Evolutionary conservation across 1,284 basidiomycete species (phyloP).

Genomic region (Ganoderma sinense): DNA sequence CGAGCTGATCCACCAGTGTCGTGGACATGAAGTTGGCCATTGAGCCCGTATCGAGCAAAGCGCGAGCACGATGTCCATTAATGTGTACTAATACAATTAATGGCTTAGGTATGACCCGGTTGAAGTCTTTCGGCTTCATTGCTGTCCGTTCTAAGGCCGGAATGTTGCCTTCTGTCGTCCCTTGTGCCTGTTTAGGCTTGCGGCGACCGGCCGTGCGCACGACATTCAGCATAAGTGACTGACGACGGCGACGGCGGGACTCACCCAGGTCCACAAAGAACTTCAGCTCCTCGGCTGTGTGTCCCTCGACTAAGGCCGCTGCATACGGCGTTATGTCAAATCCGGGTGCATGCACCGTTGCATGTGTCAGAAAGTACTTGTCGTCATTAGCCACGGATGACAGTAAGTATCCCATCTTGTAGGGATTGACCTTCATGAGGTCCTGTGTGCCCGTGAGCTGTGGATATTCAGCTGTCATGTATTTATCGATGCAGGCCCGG

Average conservation of each 20-base stretch:
- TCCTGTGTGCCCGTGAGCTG: background rate
- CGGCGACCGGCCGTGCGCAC: too few species aligned
- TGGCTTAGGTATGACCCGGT: slow-evolving; percentile 10
- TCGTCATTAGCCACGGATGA: too few species aligned
- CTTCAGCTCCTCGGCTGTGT: too few species aligned
- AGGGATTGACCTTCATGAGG: background rate
- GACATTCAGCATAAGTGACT: too few species aligned
- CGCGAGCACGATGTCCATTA: slow-evolving; percentile 4
- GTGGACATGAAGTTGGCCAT: slow-evolving; percentile 22
- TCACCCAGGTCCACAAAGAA: too few species aligned
- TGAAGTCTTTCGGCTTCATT: slow-evolving; percentile 33
- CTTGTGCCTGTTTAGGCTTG: too few species aligned
- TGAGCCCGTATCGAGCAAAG: slow-evolving; percentile 20
- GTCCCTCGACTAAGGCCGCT: too few species aligned
- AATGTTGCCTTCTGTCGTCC: background rate
- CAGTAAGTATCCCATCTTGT: background rate
- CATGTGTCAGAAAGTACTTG: too few species aligned
- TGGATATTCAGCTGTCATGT: background rate
- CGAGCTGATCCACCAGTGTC: slow-evolving; percentile 14
- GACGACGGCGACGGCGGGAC: too few species aligned
- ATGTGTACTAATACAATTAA: slow-evolving; percentile 2
- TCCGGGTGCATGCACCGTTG: too few species aligned
- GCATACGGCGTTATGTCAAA: too few species aligned
- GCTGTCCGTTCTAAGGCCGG: slow-evolving; percentile 34
- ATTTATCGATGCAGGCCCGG: background rate